Evolutionary conservation across 192 early-diverging fungal species (phyloP).

Genomic region (Entomortierella beljakovae): DNA sequence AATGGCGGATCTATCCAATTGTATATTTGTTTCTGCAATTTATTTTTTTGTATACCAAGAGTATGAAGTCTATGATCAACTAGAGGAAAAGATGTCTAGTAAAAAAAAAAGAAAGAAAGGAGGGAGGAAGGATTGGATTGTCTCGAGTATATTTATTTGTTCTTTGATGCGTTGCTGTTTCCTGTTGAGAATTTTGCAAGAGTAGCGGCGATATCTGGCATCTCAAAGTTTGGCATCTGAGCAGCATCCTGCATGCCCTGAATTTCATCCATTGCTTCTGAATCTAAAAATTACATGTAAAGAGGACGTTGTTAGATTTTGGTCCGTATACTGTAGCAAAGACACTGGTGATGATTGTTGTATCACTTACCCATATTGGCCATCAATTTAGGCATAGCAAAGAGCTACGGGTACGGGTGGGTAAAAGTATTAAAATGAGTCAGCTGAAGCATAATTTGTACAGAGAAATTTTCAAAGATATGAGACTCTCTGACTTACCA

Average conservation of each 20-base stretch:
- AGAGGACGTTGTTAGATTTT: not conserved
- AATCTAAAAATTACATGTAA: conserved; percentile 43
- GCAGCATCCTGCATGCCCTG: conserved; percentile 56
- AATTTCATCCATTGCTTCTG: conserved; percentile 61
- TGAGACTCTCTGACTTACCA: conserved; percentile 25
- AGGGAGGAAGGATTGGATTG: too few species aligned
- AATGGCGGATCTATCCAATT: too few species aligned
- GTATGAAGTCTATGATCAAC: too few species aligned
- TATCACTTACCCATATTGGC: conserved; percentile 56
- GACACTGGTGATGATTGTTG: not conserved
- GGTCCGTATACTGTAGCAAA: not conserved
- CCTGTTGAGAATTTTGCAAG: conserved; percentile 54
- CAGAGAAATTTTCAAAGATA: too few species aligned
- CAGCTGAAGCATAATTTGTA: too few species aligned
- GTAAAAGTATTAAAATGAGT: not conserved
- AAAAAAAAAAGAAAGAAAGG: not conserved
- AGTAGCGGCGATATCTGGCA: conserved; percentile 57
- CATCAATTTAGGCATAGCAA: conserved; percentile 69
- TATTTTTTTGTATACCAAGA: too few species aligned
- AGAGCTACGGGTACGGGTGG: too few species aligned
- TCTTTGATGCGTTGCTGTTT: conserved; percentile 36
- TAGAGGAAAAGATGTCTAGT: too few species aligned
- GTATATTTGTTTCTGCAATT: conserved; percentile 1
- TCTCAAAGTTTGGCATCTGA: conserved; percentile 60
- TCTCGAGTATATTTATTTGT: conserved; percentile 22